Conservation (phyloP, 495 filamentous ascomycete species). For the Pyronema omphalodes region DNA sequence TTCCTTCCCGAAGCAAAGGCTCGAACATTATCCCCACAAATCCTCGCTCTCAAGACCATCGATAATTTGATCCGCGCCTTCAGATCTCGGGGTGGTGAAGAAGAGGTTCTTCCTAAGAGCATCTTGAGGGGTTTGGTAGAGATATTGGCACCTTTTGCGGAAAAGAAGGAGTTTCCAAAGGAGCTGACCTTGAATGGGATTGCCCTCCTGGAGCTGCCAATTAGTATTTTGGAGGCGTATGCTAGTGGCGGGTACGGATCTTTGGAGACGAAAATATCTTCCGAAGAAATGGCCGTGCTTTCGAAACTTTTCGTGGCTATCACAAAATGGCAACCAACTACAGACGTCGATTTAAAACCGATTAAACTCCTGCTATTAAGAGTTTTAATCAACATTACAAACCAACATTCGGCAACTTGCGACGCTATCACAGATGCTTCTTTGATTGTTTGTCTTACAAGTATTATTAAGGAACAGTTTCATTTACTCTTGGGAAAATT, state of each 20-base stretch:
- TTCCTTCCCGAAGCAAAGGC: conserved; percentile 30
- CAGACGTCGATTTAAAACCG: conserved; percentile 9
- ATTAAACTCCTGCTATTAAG: conserved; percentile 35
- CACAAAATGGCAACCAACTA: neutral
- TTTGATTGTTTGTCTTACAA: conserved; percentile 21
- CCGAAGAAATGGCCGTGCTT: conserved; percentile 11
- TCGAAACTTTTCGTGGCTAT: conserved; percentile 15
- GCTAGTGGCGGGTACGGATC: conserved; percentile 23
- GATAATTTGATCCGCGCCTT: conserved; percentile 40
- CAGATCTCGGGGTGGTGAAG: conserved; percentile 30
- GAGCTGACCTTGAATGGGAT: conserved; percentile 19
- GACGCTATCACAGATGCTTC: conserved; percentile 40
- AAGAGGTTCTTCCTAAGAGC: conserved; percentile 33
- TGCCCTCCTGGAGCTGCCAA: conserved; percentile 27
- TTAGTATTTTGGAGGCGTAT: conserved; percentile 50
- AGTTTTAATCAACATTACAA: conserved; percentile 72
- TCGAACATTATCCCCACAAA: conserved; percentile 47
- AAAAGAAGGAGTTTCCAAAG: conserved; percentile 22
- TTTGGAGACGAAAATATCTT: conserved; percentile 11
- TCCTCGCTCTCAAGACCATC: conserved; percentile 44
- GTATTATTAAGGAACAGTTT: conserved; percentile 25
- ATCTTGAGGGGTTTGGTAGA: conserved; percentile 35
- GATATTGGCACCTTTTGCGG: conserved; percentile 25
- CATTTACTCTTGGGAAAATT: conserved; percentile 27
- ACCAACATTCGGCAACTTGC: conserved; percentile 53